Conservation (phyloP, 805 yeast genomes). For the Metschnikowia sp. region DNA sequence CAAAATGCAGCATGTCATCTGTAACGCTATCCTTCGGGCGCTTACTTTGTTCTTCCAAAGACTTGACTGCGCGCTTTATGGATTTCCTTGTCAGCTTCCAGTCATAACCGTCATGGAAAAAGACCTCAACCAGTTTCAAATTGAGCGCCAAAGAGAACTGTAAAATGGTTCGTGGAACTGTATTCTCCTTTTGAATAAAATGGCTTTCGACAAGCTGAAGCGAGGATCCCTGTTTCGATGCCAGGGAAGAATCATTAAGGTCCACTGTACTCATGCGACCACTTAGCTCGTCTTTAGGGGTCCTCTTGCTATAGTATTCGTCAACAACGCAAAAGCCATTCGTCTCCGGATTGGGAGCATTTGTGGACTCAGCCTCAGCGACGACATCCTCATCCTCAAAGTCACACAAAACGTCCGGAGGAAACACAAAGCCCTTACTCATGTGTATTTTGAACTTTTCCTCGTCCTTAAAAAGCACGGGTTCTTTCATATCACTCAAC, state of each 20-base stretch:
- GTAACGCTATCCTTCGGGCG: neutral
- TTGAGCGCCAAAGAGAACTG: conserved; percentile 31
- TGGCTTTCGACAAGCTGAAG: conserved; percentile 12
- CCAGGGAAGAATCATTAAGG: conserved; percentile 1
- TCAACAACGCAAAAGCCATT: conserved; percentile 11
- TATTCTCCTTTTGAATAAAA: conserved; percentile 4
- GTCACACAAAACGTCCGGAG: conserved; percentile 22
- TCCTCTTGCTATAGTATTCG: conserved; percentile 4
- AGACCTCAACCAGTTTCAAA: conserved; percentile 40
- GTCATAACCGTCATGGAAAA: conserved; percentile 86
- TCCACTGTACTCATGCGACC: neutral
- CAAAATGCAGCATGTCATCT: neutral
- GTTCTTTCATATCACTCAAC: conserved; percentile 68
- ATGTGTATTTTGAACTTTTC: conserved; percentile 51
- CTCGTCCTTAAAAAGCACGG: conserved; percentile 55
- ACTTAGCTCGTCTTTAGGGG: neutral
- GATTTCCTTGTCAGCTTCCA: conserved; percentile 76
- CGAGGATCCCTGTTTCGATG: neutral
- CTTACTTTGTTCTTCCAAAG: neutral
- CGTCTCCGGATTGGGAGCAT: neutral
- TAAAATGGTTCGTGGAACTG: conserved; percentile 7
- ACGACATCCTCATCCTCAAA: conserved; percentile 25
- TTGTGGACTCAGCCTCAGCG: neutral
- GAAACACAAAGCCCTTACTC: conserved; percentile 23
- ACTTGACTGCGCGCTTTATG: conserved; percentile 30